Evolutionary conservation across 768 basidiomycete genomes (phyloP), one percentile per base, ranked within the genome.

Genomic region (Boletus rubroflammeus): DNA sequence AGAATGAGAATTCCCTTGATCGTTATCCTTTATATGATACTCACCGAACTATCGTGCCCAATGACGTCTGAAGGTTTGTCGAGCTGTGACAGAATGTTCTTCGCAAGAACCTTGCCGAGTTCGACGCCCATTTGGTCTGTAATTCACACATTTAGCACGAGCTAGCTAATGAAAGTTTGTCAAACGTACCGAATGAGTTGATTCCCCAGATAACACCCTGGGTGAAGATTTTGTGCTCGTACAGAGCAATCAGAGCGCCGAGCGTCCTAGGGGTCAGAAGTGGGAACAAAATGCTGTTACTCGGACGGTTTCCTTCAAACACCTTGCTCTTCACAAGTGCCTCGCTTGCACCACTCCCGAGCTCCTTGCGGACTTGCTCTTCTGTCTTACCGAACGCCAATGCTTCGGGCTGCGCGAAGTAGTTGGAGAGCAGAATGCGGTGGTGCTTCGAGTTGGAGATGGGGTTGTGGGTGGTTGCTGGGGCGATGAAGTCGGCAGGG

Each of bases 111-210:
- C 72, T 98, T 98, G 53, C 95, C 95, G 51, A 98, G 87, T 72
- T 98, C 96, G 60, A 98, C 96, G 70, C 97, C 97, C 95, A 98
- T 97, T 85, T 98, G 97, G 72, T 98, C 93, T 92, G 64, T 21
- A 1, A 42, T 23, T 11, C 47, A 15, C 14, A 21, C 15, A 7
- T 36, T 50, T 9, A 61, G 50, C 32, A 45, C 19, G 8, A 9
- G 13, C n/a, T 10, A n/a, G 35, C 28, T 21, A 28, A 13, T 2
- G 1, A 50, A 32, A 31, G 29, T 25, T 21, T 9, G 40, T 8
- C 42, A n/a, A 6, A 70, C 81, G 32, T 50, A 92, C 92, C 95
- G 70, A 93, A 98, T 3, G 93, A 94, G 79, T 99, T 98, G 79
- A 99, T 96, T 25, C 95, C 95, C 95, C 94, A 98, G 54, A 98